Base-by-base conservation (phyloP, 345 rosid species). In the Citrus inodora region DNA sequence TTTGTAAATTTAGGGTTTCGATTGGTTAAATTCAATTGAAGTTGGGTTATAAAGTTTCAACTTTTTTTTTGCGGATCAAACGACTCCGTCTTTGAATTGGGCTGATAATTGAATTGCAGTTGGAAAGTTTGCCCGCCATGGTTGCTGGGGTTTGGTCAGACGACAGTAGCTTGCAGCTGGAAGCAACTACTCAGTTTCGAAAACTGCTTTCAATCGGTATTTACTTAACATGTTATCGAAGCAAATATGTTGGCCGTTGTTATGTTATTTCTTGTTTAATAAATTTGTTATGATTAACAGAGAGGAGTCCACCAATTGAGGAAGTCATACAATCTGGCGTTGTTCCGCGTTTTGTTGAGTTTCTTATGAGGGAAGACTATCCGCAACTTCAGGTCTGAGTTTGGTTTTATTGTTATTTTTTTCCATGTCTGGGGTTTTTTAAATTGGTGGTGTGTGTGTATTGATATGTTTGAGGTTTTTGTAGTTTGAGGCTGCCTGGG, bases 401-500 rank as follows among this genome's bases (percentile, higher is more conserved):
- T 70, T 46, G 58, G 59, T 25, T 40, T 8, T 4, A 10, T 64
- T 4, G 9, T 65, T 32, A 2, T 14, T 46, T 46, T 63, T 75
- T 21, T 27, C 5, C 65, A 24, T 75, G n/a, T 27, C 5, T 72
- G 21, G 5, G n/a, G 71, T 32, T 9, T 62, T 58, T 60, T 6
- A 4, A 30, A 25, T 24, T 56, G 25, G 58, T 58, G 1, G 21
- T 32, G 22, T 32, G 32, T 67, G 3, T 4, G 73, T 61, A 22
- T 63, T 81, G 62, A 72, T 70, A 2, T 62, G 1, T 46, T 14
- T 21, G 24, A 46, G 16, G 55, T 55, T 9, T 67, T 67, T 83
- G 13, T 78, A 94, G 97, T 94, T 94, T 85, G 98, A 92, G 88
- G 97, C 98, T 30, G 95, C 98, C 59, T 94, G 97, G 97, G 96